Percentiles rank a stretch among this genome's conserved stretches.
Conservation (phyloP, 2,329 filamentous ascomycete species). For the Colletotrichum siamense region DNA sequence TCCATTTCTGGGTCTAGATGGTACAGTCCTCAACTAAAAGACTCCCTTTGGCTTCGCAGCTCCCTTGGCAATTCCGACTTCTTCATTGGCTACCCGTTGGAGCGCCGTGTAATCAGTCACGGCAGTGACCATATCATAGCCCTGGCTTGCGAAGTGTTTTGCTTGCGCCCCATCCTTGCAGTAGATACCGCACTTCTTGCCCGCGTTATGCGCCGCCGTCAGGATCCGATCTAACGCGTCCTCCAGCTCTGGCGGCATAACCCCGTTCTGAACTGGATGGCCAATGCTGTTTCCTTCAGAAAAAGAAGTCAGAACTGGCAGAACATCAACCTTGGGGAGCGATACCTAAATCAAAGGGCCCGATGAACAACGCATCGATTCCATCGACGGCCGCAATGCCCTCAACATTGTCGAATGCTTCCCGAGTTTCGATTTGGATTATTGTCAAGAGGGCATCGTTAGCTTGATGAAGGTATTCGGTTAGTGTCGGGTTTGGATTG, state of each 20-base stretch:
- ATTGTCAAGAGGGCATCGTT: background rate
- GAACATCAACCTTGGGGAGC: fast-evolving
- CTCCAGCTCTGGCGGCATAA: background rate
- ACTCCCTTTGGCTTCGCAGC: background rate
- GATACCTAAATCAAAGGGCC: background rate
- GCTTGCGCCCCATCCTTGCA: background rate
- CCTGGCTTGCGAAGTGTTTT: background rate
- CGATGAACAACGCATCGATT: background rate
- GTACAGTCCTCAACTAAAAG: background rate
- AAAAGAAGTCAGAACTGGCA: background rate
- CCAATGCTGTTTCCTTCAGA: background rate
- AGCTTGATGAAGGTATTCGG: background rate
- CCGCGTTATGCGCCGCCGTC: background rate
- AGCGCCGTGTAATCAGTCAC: background rate
- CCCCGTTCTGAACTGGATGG: background rate
- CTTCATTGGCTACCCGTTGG: background rate
- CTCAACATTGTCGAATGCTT: background rate
- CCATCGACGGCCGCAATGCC: background rate
- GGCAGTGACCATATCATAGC: background rate
- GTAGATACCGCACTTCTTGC: background rate
- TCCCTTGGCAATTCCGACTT: background rate
- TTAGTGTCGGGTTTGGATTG: background rate
- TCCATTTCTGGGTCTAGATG: background rate
- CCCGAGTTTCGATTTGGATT: background rate
- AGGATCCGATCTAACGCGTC: background rate